Evolutionary conservation across 148 eudicot genomes (phyloP), one percentile per base, ranked within the genome.

Genomic region (Rhododendron henanense): DNA sequence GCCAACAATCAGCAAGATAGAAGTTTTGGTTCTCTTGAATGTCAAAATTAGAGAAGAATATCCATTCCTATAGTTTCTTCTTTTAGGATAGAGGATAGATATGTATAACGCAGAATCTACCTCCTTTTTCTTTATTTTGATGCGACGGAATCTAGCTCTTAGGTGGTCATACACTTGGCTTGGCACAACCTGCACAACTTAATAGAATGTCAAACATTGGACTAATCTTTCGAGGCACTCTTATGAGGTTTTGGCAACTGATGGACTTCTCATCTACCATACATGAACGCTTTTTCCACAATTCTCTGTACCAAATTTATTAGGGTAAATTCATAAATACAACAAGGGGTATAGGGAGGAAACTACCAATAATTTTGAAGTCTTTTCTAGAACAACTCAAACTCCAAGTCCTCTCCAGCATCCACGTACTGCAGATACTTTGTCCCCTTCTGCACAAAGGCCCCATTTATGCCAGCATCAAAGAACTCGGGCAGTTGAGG

Each of bases 341-440:
- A 79, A 79, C 79, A 80, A 47, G 67, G 78, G 31, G 31, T 45
- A 74, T 53, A 51, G 51, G 53, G 19, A 47, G 50, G 50, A 48
- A 65, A 86, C 41, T 47, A 86, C 85, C 79, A 57, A 31, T n/a
- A 87, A 51, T 14, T 55, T 15, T 10, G 5, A 65, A 19, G 39
- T 51, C 25, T 73, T 23, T 41, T 44, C 45, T 92, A 91, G 87
- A 92, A 92, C 90, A 91, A 91, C 86, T 92, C 93, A 47, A 90
- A 91, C 86, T 92, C 94, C 81, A 92, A 87, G 86, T 88, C 90
- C 88, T 92, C 90, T 84, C 93, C 93, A 28, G 84, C 69, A 45
- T 79, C 98, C 69, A 69, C 84, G 14, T 80, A 86, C 51, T 69
- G 84, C 81, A 87, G 76, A 81, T 91, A 93, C 84, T 85, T 94